Percentiles rank a stretch among this genome's conserved stretches.
phyloP scores from a whole-genome alignment of 805 yeast species.

The Kurtzmaniella cleridarum region DNA sequence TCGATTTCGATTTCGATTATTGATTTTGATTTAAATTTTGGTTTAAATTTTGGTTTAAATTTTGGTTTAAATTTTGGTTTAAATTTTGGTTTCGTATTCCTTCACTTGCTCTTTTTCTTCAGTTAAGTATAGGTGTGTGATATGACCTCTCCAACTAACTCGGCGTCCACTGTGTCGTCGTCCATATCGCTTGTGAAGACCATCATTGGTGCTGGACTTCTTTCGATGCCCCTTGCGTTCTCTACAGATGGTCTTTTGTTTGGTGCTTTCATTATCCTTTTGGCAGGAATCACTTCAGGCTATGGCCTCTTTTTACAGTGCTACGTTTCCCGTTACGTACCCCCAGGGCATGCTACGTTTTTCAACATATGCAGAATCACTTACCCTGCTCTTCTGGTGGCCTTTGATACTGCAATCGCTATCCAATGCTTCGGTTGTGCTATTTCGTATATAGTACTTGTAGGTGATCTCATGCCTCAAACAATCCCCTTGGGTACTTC shows the following conservation, averaged over 20 bases:
- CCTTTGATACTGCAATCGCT: constrained; percentile 65
- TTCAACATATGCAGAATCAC: constrained; percentile 63
- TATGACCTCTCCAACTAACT: constrained; percentile 6
- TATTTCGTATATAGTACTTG: constrained; percentile 60
- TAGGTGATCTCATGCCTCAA: constrained; percentile 61
- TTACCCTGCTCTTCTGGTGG: constrained; percentile 53
- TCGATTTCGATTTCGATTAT: no score
- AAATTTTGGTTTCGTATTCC: not conserved
- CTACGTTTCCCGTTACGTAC: constrained; percentile 50
- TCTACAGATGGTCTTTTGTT: constrained; percentile 59
- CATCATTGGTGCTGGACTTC: constrained; percentile 74
- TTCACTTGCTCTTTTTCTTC: not conserved
- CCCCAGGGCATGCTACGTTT: constrained; percentile 61
- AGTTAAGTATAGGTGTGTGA: not conserved
- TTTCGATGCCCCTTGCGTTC: constrained; percentile 72
- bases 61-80: not conserved
- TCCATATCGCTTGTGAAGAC: constrained; percentile 67
- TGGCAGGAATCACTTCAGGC: constrained; percentile 64
- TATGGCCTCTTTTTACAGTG: constrained; percentile 64
- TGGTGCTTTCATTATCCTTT: constrained; percentile 49
- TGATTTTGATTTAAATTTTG: no score
- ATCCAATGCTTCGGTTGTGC: constrained; percentile 71
- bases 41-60: no score
- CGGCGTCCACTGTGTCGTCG: constrained; percentile 55
- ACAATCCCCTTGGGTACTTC: constrained; percentile 55